phyloP scores from a whole-genome alignment of 2,329 filamentous ascomycete genomes.

The Erysiphe pulchra region DNA sequence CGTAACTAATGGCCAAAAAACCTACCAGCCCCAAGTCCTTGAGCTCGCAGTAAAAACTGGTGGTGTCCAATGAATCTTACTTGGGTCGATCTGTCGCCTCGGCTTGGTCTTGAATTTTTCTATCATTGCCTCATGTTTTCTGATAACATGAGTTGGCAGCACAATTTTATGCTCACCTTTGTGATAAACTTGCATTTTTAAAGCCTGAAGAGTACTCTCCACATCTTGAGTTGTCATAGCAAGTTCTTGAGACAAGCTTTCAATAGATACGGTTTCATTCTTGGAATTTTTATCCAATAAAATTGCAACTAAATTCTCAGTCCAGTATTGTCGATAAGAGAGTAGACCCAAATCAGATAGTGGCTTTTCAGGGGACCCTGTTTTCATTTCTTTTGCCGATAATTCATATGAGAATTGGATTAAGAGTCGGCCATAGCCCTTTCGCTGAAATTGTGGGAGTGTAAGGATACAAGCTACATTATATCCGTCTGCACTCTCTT shows the following conservation, averaged over 20 bases:
- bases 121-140: constrained; percentile 34
- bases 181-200: constrained; percentile 88
- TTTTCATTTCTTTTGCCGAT: constrained; percentile 79
- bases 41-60: constrained; percentile 78
- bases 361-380: constrained; percentile 90
- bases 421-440: constrained; percentile 74
- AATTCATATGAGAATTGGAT: constrained; percentile 97
- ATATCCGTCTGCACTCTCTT: constrained; percentile 88
- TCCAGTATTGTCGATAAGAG: constrained; percentile 94
- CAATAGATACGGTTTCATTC: constrained; percentile 55
- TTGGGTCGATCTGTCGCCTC: constrained; percentile 50
- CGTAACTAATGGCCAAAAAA: background rate
- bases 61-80: constrained; percentile 76
- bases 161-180: constrained; percentile 95
- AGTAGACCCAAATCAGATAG: constrained; percentile 79
- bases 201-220: constrained; percentile 73
- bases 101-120: constrained; percentile 62
- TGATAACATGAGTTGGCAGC: constrained; percentile 57
- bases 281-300: constrained; percentile 46
- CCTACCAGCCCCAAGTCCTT: constrained; percentile 84
- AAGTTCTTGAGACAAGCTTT: constrained; percentile 50
- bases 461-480: constrained; percentile 97
- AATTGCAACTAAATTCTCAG: constrained; percentile 73
- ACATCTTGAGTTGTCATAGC: constrained; percentile 98
- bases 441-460: constrained; percentile 82